Evolutionary conservation across 768 basidiomycete genomes (phyloP), one percentile per base, ranked within the genome.

Genomic region (Suillus occidentalis): DNA sequence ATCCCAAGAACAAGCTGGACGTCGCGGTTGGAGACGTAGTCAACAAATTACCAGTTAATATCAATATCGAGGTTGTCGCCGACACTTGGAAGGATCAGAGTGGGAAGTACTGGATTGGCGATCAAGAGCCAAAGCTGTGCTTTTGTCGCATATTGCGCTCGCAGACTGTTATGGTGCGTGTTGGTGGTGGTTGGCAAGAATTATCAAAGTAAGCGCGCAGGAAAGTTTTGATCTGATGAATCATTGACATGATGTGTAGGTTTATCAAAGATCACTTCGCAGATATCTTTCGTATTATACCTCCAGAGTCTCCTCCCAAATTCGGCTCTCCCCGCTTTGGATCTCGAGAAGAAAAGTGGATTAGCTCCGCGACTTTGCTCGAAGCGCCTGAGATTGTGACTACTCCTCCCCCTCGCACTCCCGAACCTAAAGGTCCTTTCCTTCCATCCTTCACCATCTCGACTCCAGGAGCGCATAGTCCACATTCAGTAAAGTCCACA

Each of bases 21-120:
- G 87, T 97, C 45, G 95, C 94, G 8, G 93, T 98, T 58, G 95
- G 94, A 22, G 89, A 91, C 69, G 91, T 98, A 59, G 87, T 98
- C 68, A 97, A 97, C 77, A 87, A 88, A 68, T 85, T 98, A 22
- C 89, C 91, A 20, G 89, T 95, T 31, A 87, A 89, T 28, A 93
- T 94, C 77, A 92, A 89, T 65, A 80, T 95, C 39, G 89, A 92
- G 75, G 87, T 91, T 16, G 89, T 92, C 7, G 84, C 86, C 7
- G 91, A 93, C 60, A 90, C 88, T 8, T 97, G 94, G 94, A 88
- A 89, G 73, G 95, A 96, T 73, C 89, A 92, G 77, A 95, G 94
- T 66, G 95, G 95, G 22, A 95, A 95, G 72, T 95, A 96, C 72
- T 97, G 94, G 95, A 97, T 97, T 69, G 96, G 96, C 16, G 89